A percentile compares a stretch with the other conserved stretches of the same genome.
Conservation (phyloP, 2,329 filamentous ascomycete species). For the Fusarium mangiferae region DNA sequence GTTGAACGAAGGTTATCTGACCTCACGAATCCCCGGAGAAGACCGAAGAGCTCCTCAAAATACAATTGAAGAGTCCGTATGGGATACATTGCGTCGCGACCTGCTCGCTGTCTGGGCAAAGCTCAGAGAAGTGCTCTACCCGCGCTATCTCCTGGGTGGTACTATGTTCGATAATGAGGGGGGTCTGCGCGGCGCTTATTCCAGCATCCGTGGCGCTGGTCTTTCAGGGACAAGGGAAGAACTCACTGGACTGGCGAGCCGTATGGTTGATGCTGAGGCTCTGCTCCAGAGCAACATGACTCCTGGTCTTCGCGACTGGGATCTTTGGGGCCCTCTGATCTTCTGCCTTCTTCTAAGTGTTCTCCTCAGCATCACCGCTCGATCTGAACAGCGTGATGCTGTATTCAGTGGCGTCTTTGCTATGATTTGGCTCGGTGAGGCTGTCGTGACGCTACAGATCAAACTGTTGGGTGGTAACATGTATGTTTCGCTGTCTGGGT, state of each 20-base stretch:
- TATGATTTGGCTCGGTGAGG: slow-evolving; percentile 96
- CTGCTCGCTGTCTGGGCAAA: slow-evolving; percentile 96
- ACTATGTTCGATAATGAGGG: slow-evolving; percentile 69
- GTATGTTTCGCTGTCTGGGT: slow-evolving; percentile 64
- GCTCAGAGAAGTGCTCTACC: slow-evolving; percentile 96
- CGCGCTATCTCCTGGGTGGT: slow-evolving; percentile 86
- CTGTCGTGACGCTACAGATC: slow-evolving; percentile 97
- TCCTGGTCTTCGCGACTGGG: slow-evolving; percentile 93
- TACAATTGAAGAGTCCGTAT: slow-evolving; percentile 97
- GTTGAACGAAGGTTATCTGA: slow-evolving; percentile 83
- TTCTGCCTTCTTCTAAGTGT: slow-evolving; percentile 92
- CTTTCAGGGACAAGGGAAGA: slow-evolving; percentile 70
- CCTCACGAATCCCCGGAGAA: slow-evolving; percentile 89
- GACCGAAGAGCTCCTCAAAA: slow-evolving; percentile 89
- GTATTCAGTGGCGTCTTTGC: slow-evolving; percentile 98
- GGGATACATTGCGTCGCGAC: slow-evolving; percentile 95
- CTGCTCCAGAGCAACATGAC: slow-evolving; percentile 79
- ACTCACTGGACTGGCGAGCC: slow-evolving; percentile 68
- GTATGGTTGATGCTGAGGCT: slow-evolving; percentile 71
- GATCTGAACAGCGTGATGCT: slow-evolving; percentile 81
- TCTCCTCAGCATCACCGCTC: slow-evolving; percentile 85
- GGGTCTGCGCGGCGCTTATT: slow-evolving; percentile 69
- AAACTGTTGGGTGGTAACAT: slow-evolving; percentile 96
- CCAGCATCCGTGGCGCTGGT: slow-evolving; percentile 68
- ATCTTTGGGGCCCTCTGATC: slow-evolving; percentile 95